These are phyloP conservation scores for Phytopythium mirpurense DNA, from an alignment of 352 stramenopile genomes.

Conservation along the genomic window DNA sequence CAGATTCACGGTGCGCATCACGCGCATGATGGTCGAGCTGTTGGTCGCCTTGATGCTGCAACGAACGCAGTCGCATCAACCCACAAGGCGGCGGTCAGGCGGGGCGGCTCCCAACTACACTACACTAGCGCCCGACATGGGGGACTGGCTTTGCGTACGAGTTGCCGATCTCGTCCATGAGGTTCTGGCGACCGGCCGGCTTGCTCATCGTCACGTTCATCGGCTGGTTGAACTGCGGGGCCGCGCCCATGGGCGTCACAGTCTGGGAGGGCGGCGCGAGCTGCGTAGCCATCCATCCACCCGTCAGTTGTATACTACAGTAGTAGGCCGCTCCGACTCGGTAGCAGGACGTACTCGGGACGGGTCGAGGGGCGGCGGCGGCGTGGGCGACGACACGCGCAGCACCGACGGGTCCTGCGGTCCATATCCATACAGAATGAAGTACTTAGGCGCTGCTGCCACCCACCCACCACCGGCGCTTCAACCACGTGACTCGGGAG, in stretches of 20 bases:
- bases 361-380: constrained; percentile 14
- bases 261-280: constrained; percentile 24
- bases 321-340: too few relatives aligned
- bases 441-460: too few relatives aligned
- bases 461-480: too few relatives aligned
- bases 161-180: constrained; percentile 81
- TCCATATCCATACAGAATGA: too few relatives aligned
- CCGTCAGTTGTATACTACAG: too few relatives aligned
- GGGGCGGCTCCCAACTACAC: too few relatives aligned
- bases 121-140: too few relatives aligned
- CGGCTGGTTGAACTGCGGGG: not conserved
- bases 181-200: constrained; percentile 36
- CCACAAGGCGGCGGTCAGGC: too few relatives aligned
- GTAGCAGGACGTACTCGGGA: constrained; percentile 7
- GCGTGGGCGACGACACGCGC: constrained; percentile 20
- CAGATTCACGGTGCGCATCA: constrained; percentile 79
- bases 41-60: constrained; percentile 77
- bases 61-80: too few relatives aligned
- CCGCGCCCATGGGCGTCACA: not conserved
- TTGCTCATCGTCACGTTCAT: constrained; percentile 8
- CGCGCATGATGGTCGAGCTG: constrained; percentile 68
- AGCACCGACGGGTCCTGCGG: constrained; percentile 35
- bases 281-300: too few relatives aligned
- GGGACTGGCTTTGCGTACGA: too few relatives aligned
- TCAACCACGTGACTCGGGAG: too few relatives aligned